Conservation (phyloP, 2,329 filamentous ascomycete species). For the Ascochyta rabiei region DNA sequence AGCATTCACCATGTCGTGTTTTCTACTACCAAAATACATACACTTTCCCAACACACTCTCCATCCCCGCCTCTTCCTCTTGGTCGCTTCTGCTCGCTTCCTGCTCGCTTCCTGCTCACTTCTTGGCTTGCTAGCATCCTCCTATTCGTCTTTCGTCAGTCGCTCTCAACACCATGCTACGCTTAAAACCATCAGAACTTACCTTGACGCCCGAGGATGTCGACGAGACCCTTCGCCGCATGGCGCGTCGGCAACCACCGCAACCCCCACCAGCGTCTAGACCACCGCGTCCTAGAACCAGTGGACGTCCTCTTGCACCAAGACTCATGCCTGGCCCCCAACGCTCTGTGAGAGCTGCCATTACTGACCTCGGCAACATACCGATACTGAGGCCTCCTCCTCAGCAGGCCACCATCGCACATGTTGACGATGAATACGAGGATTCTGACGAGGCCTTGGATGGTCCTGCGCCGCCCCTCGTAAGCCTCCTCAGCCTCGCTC, state of each 20-base stretch:
- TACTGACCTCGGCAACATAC: conserved; percentile 31
- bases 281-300: conserved; percentile 6
- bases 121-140: conserved; percentile 21
- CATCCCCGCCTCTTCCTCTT: background rate
- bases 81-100: conserved; percentile 15
- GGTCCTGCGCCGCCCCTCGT: background rate
- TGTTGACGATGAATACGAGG: conserved; percentile 23
- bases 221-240: conserved; percentile 44
- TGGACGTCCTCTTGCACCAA: conserved; percentile 22
- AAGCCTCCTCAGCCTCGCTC: background rate
- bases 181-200: conserved; percentile 44
- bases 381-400: conserved; percentile 29
- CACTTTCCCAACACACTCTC: background rate
- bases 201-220: conserved; percentile 44
- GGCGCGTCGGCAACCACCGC: conserved; percentile 27
- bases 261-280: background rate
- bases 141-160: conserved; percentile 16
- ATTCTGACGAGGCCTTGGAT: background rate
- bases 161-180: conserved; percentile 40
- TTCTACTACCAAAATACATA: background rate
- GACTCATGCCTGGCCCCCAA: conserved; percentile 38
- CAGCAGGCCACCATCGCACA: conserved; percentile 30
- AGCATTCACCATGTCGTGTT: background rate
- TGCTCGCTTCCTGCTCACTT: conserved; percentile 12
- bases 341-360: conserved; percentile 41